Percentiles rank a stretch among this genome's conserved stretches.
Evolutionary conservation across 257 asterid genomes (phyloP).

Genomic region (Coffea canephora): DNA sequence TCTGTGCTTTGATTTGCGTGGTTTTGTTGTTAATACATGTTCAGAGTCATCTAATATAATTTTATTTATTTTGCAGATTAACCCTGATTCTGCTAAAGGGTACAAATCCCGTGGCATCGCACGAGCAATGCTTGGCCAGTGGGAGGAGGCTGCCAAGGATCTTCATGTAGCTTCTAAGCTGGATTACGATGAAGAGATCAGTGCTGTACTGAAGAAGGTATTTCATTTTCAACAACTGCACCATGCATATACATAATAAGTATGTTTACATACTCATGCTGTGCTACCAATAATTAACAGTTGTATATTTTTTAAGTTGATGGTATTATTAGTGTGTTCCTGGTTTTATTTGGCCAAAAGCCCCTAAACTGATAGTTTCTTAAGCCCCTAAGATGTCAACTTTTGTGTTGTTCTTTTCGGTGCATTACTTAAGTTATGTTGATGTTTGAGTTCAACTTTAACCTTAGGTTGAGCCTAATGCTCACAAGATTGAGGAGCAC

Average conservation of each 20-base stretch:
- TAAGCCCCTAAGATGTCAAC: not conserved
- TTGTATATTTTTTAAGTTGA: not conserved
- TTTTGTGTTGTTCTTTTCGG: not conserved
- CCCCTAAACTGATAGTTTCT: not conserved
- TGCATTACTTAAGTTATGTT: not conserved
- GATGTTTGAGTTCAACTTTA: constrained; percentile 4
- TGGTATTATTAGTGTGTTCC: not conserved
- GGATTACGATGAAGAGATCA: constrained; percentile 92
- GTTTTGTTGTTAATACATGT: not conserved
- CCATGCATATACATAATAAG: not conserved
- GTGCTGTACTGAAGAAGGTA: constrained; percentile 84
- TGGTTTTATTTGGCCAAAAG: not conserved
- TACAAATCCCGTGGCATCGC: constrained; percentile 97
- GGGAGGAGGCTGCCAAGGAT: constrained; percentile 94
- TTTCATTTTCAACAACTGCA: not conserved
- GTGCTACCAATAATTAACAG: no score
- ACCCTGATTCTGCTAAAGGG: constrained; percentile 99
- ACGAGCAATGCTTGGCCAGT: constrained; percentile 80
- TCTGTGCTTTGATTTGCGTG: not conserved
- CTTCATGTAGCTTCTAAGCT: constrained; percentile 90
- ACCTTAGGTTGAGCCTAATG: constrained; percentile 88
- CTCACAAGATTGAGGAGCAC: constrained; percentile 89
- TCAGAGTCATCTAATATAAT: constrained; percentile 1
- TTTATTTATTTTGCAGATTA: constrained; percentile 47
- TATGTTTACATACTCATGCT: not conserved